These are phyloP conservation scores for Petrea volubilis DNA, from an alignment of 257 asterid genomes.

Conservation along the genomic window DNA sequence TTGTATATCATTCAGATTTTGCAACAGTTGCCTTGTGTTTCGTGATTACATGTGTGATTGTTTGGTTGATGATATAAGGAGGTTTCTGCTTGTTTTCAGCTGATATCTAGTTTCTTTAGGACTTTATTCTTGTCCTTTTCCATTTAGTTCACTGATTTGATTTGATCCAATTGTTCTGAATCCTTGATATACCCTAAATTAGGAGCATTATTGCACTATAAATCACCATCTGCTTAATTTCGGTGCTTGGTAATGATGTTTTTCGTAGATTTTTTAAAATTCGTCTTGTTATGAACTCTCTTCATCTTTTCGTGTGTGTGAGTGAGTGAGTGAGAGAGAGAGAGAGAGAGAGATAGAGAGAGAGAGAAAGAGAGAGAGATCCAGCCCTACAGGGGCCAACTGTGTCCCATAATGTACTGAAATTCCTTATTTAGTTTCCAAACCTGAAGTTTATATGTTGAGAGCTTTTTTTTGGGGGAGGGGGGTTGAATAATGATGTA, in stretches of 20 bases:
- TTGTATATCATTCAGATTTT: constrained; percentile 6
- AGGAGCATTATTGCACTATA: not conserved
- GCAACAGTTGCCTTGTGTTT: constrained; percentile 1
- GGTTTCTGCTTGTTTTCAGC: constrained; percentile 9
- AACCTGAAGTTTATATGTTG: not conserved
- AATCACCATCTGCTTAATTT: not conserved
- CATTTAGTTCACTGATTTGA: not conserved
- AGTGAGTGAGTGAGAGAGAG: not conserved
- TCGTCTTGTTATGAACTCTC: too few species aligned
- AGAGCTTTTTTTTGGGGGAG: constrained; percentile 9
- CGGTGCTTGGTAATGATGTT: not conserved
- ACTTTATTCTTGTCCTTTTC: not conserved
- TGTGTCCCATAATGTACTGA: constrained; percentile 21
- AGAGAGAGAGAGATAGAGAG: too few species aligned
- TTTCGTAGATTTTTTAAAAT: too few species aligned
- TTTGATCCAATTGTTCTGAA: not conserved
- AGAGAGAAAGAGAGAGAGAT: constrained; percentile 12
- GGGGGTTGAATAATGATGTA: constrained; percentile 18
- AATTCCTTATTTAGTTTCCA: constrained; percentile 15
- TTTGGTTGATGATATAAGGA: constrained; percentile 1
- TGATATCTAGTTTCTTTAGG: not conserved
- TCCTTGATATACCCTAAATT: not conserved
- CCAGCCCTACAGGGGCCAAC: constrained; percentile 10
- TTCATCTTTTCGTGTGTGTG: not conserved
- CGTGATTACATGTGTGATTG: constrained; percentile 4